phyloP scores from a whole-genome alignment of 2,329 filamentous ascomycete genomes.

The Aschersonia sp. region DNA sequence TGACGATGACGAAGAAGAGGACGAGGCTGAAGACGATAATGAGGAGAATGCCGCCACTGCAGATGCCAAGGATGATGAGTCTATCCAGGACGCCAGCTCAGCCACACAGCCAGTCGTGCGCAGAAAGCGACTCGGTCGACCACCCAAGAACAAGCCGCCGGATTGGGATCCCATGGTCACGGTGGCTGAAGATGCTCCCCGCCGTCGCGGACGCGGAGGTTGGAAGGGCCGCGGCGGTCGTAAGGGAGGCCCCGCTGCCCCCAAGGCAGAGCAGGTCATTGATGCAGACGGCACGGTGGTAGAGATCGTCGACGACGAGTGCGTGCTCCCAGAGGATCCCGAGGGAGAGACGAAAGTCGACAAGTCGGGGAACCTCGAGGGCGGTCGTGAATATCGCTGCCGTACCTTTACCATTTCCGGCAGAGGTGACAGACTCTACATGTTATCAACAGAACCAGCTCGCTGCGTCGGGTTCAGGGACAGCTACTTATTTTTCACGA shows the following conservation, averaged over 20 bases:
- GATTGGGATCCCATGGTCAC: conserved; percentile 58
- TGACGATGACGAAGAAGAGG: conserved; percentile 16
- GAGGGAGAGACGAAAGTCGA: conserved; percentile 92
- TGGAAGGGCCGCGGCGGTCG: conserved; percentile 54
- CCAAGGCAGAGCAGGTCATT: conserved; percentile 69
- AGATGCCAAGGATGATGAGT: conserved; percentile 23
- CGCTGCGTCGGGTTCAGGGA: conserved; percentile 94
- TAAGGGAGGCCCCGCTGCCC: conserved; percentile 55
- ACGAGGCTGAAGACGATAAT: conserved; percentile 28
- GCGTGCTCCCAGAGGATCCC: conserved; percentile 70
- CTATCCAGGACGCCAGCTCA: conserved; percentile 36
- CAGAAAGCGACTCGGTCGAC: conserved; percentile 67
- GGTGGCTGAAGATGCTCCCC: conserved; percentile 42
- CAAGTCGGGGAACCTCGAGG: conserved; percentile 69
- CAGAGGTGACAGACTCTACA: conserved; percentile 77
- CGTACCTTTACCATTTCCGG: conserved; percentile 85
- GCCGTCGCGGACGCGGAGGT: conserved; percentile 52
- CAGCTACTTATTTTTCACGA: conserved; percentile 97
- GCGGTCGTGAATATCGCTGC: conserved; percentile 82
- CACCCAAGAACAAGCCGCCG: conserved; percentile 69
- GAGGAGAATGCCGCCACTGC: conserved; percentile 20
- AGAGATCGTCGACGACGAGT: conserved; percentile 84
- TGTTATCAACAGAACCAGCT: conserved; percentile 95
- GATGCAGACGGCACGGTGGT: conserved; percentile 90
- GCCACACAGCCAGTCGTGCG: conserved; percentile 50